A percentile compares a stretch with the other conserved stretches of the same genome.
Conservation (phyloP, 2,329 filamentous ascomycete genomes). For the Annulohypoxylon truncatum region DNA sequence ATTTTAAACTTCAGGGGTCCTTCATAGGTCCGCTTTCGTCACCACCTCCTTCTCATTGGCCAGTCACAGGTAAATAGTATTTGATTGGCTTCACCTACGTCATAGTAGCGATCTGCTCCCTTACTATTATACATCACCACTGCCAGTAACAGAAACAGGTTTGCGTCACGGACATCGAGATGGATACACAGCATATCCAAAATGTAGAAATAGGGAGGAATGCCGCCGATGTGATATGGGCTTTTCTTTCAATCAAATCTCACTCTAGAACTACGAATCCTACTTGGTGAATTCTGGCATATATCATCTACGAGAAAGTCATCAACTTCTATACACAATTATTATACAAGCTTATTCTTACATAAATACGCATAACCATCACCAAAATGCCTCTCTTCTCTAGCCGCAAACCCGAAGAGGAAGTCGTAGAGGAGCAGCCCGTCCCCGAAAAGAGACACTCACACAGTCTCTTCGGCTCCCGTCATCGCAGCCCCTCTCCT, state of each 20-base stretch:
- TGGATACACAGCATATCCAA: slow-evolving; percentile 32
- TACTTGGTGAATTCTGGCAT: neutral
- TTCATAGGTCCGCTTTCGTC: slow-evolving; percentile 40
- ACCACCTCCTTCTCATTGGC: slow-evolving; percentile 41
- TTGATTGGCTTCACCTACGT: slow-evolving; percentile 46
- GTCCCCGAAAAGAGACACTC: slow-evolving; percentile 56
- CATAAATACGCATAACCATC: neutral
- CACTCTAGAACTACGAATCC: neutral
- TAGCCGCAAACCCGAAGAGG: slow-evolving; percentile 47
- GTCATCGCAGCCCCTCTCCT: slow-evolving; percentile 51
- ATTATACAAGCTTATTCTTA: neutral
- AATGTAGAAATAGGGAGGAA: slow-evolving; percentile 40
- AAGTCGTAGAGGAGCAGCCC: slow-evolving; percentile 55
- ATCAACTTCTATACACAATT: neutral
- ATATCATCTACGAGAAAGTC: neutral
- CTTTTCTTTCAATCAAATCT: neutral
- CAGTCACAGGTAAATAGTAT: neutral
- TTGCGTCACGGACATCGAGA: slow-evolving; percentile 38
- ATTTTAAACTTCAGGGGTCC: slow-evolving; percentile 33
- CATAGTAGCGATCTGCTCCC: slow-evolving; percentile 43
- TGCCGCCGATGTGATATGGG: slow-evolving; percentile 5
- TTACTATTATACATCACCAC: slow-evolving; percentile 32
- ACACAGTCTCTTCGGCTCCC: slow-evolving; percentile 54
- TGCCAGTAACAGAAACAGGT: slow-evolving; percentile 40
- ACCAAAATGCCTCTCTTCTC: slow-evolving; percentile 50